Conservation (phyloP, 345 rosid species). For the Crucihimalaya himalaica region DNA sequence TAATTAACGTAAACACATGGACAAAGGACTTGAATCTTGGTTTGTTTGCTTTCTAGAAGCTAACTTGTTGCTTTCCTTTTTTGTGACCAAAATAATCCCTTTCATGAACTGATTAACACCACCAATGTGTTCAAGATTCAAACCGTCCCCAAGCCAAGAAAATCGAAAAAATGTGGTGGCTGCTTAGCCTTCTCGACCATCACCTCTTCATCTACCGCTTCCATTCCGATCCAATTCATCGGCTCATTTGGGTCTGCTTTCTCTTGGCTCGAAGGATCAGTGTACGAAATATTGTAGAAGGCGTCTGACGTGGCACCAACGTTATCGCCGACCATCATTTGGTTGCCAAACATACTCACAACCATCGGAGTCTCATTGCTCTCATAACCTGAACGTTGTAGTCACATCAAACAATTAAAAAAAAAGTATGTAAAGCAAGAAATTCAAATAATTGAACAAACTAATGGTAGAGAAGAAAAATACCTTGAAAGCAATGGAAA, state of each 20-base stretch:
- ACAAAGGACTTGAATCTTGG: slow-evolving; percentile 5
- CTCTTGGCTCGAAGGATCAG: slow-evolving; percentile 18
- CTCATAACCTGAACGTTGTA: slow-evolving; percentile 30
- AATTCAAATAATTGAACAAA: background rate
- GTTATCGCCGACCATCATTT: slow-evolving; percentile 30
- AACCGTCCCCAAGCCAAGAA: slow-evolving; percentile 41
- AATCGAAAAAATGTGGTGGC: slow-evolving; percentile 41
- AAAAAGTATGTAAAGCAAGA: background rate
- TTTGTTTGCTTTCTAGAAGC: slow-evolving; percentile 13
- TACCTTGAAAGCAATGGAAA: slow-evolving; percentile 44
- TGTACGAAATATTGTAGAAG: slow-evolving; percentile 6
- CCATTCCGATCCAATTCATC: slow-evolving; percentile 18
- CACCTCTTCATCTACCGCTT: slow-evolving; percentile 24
- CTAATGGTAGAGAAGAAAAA: background rate
- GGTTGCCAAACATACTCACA: slow-evolving; percentile 32
- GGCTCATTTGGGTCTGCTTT: slow-evolving; percentile 14
- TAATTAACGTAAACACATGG: slow-evolving; percentile 16
- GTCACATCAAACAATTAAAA: background rate
- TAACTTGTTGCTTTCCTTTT: background rate
- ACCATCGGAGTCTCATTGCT: slow-evolving; percentile 25
- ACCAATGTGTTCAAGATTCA: slow-evolving; percentile 16
- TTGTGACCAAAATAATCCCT: slow-evolving; percentile 7
- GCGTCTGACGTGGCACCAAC: slow-evolving; percentile 21
- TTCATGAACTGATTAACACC: slow-evolving; percentile 1
- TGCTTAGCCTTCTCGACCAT: slow-evolving; percentile 16